Conservation (phyloP, 1,284 basidiomycete genomes). For the Trametes pubescens region DNA sequence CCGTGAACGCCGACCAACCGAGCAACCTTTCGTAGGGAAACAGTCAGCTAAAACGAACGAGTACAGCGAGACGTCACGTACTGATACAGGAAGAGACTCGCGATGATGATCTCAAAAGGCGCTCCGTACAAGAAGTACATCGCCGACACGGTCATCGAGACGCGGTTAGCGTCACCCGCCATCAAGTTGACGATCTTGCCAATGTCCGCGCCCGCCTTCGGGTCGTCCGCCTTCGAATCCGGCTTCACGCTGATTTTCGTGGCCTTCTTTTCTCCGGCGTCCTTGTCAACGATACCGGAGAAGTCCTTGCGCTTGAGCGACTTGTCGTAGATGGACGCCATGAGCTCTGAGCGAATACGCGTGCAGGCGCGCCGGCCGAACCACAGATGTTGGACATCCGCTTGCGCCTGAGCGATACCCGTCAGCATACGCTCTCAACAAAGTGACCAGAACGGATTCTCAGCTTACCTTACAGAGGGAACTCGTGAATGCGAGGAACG, state of each 20-base stretch:
- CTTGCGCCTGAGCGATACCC: constrained; percentile 49
- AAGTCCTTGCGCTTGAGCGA: constrained; percentile 87
- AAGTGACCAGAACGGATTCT: constrained; percentile 31
- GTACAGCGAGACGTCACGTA: constrained; percentile 44
- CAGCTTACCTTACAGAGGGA: constrained; percentile 55
- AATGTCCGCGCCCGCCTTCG: constrained; percentile 73
- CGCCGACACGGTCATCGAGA: constrained; percentile 58
- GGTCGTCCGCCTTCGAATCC: constrained; percentile 58
- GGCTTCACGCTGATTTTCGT: constrained; percentile 38
- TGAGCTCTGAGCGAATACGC: constrained; percentile 76
- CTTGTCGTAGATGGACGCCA: constrained; percentile 90
- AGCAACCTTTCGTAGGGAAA: constrained; percentile 63
- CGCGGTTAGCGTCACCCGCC: constrained; percentile 72
- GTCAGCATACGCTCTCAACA: constrained; percentile 26
- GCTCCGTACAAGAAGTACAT: constrained; percentile 75
- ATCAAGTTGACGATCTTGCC: constrained; percentile 85
- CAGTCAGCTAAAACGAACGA: constrained; percentile 3
- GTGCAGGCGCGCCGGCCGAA: constrained; percentile 76
- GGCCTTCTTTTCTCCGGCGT: constrained; percentile 46
- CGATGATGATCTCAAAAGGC: constrained; percentile 85
- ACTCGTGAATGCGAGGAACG: constrained; percentile 69
- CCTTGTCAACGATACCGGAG: constrained; percentile 73
- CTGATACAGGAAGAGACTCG: constrained; percentile 81
- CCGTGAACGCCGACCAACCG: constrained; percentile 86
- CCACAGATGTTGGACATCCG: constrained; percentile 84